Conservation (phyloP, 805 yeast genomes). For the Grigorovia humatica region DNA sequence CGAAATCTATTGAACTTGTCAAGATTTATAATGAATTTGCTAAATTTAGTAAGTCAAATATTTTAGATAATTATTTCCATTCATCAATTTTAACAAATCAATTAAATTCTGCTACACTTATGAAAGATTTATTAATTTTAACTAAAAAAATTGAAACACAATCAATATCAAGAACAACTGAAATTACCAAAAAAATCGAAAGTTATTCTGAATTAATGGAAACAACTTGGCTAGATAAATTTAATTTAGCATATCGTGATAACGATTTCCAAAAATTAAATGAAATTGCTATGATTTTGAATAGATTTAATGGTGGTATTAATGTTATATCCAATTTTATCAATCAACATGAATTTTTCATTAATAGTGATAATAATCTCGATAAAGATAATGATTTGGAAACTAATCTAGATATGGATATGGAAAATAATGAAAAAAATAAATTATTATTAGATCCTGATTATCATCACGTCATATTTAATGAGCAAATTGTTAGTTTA, state of each 20-base stretch:
- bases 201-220: constrained; percentile 73
- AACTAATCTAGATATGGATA: constrained; percentile 15
- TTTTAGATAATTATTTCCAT: constrained; percentile 35
- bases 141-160: constrained; percentile 54
- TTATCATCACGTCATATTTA: constrained; percentile 37
- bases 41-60: constrained; percentile 36
- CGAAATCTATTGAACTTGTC: constrained; percentile 60
- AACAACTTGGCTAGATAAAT: constrained; percentile 52
- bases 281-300: constrained; percentile 62
- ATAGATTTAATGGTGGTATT: constrained; percentile 75
- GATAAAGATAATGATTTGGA: not conserved
- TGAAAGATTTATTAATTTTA: constrained; percentile 53
- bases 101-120: constrained; percentile 49
- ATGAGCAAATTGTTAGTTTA: constrained; percentile 40
- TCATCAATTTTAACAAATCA: constrained; percentile 26
- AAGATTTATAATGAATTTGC: constrained; percentile 70
- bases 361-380: constrained; percentile 20
- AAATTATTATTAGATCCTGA: constrained; percentile 49
- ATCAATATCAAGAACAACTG: constrained; percentile 35
- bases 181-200: constrained; percentile 39
- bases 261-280: constrained; percentile 63
- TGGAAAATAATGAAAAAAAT: constrained; percentile 35
- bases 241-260: constrained; percentile 62
- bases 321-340: constrained; percentile 76
- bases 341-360: constrained; percentile 64